Evolutionary conservation across 768 basidiomycete species (phyloP).

Genomic region (Daedalea quercina): DNA sequence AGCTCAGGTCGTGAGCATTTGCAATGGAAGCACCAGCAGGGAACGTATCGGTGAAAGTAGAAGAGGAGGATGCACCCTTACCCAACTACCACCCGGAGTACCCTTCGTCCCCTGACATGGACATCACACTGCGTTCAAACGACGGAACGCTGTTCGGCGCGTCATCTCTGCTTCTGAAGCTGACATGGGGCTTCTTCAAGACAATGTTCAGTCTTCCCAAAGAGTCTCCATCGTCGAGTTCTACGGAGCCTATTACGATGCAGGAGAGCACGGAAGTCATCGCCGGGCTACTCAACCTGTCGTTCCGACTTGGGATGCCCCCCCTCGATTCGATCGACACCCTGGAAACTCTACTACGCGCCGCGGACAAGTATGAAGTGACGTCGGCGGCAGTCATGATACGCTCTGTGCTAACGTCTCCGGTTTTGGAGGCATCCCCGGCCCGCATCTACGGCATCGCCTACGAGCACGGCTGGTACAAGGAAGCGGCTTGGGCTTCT

Average conservation of each 20-base stretch:
- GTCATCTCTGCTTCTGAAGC: conserved; percentile 15
- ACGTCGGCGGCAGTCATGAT: conserved; percentile 37
- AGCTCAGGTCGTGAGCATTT: too few relatives aligned
- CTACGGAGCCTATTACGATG: conserved; percentile 18
- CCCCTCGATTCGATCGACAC: conserved; percentile 34
- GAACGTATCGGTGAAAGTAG: not conserved
- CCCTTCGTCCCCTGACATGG: not conserved
- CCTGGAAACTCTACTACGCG: conserved; percentile 32
- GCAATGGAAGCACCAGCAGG: not conserved
- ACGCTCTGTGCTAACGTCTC: conserved; percentile 34
- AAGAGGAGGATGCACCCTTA: too few relatives aligned
- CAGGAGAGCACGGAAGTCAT: conserved; percentile 32
- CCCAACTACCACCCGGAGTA: not conserved
- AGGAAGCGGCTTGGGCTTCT: conserved; percentile 37
- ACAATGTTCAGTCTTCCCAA: conserved; percentile 21
- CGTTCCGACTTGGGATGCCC: conserved; percentile 34
- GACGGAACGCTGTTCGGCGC: conserved; percentile 18
- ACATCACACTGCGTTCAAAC: conserved; percentile 15
- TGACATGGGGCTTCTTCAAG: conserved; percentile 22
- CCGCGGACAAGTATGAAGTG: conserved; percentile 41
- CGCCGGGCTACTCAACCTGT: conserved; percentile 33
- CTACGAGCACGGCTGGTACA: conserved; percentile 36
- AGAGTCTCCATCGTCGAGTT: not conserved
- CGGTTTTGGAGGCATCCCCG: conserved; percentile 33
- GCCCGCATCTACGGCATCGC: conserved; percentile 43